Percentiles rank a stretch among this genome's conserved stretches.
Evolutionary conservation across 306 rosid genomes (phyloP).

Genomic region (Adenanthera pavonina): DNA sequence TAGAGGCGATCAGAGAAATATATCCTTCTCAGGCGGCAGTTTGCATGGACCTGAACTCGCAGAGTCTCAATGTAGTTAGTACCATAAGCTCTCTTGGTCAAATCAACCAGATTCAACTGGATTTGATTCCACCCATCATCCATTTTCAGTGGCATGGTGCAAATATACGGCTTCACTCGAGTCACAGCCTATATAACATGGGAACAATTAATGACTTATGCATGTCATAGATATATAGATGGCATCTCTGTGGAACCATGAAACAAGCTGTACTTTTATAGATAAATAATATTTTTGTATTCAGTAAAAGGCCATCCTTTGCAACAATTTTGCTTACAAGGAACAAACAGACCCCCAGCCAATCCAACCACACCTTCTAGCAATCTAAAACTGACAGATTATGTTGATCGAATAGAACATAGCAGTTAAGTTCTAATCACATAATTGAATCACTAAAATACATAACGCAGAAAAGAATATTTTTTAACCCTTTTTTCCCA

Average conservation of each 20-base stretch:
- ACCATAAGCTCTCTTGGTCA: conserved; percentile 93
- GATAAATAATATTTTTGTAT: neutral
- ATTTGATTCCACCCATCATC: conserved; percentile 98
- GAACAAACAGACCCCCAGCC: too few relatives aligned
- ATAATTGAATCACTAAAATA: neutral
- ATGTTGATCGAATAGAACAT: neutral
- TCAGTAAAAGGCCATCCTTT: neutral
- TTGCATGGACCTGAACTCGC: conserved; percentile 96
- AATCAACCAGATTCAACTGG: conserved; percentile 82
- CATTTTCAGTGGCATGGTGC: conserved; percentile 91
- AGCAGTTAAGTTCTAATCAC: neutral
- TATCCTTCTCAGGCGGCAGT: conserved; percentile 93
- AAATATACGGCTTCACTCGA: conserved; percentile 88
- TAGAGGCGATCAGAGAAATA: conserved; percentile 91
- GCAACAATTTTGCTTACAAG: neutral
- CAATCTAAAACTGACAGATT: neutral
- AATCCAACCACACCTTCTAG: too few relatives aligned
- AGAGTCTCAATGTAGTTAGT: conserved; percentile 96
- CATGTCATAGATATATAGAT: neutral
- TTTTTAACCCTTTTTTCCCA: neutral
- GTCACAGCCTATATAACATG: conserved; percentile 63
- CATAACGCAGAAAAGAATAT: neutral
- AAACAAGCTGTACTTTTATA: neutral
- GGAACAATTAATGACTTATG: conserved; percentile 21
- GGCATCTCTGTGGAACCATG: neutral